Evolutionary conservation across 768 basidiomycete species (phyloP).

Genomic region (Exidia glandulosa): DNA sequence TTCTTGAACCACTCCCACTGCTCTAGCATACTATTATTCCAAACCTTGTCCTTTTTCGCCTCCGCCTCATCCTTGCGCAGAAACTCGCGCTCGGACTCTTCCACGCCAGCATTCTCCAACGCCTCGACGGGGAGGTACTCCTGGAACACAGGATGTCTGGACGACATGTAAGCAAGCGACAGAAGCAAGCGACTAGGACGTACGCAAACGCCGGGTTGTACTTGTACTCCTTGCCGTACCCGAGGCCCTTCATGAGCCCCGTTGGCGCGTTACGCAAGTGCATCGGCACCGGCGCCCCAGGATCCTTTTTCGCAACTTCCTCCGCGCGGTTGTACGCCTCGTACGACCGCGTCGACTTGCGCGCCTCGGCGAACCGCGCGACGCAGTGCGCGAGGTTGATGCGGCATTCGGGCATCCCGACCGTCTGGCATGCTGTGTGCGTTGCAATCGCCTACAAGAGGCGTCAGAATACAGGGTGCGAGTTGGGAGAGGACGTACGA

Average conservation of each 20-base stretch:
- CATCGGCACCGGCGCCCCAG: slow-evolving; percentile 52
- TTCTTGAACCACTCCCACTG: slow-evolving; percentile 47
- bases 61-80: slow-evolving; percentile 30
- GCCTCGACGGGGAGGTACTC: slow-evolving; percentile 41
- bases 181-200: slow-evolving; percentile 12
- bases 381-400: slow-evolving; percentile 71
- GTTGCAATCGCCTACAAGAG: slow-evolving; percentile 44
- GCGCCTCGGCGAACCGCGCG: slow-evolving; percentile 69
- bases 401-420: slow-evolving; percentile 78
- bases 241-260: slow-evolving; percentile 52
- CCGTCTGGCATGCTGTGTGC: slow-evolving; percentile 50
- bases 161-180: neutral
- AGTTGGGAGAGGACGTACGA: slow-evolving; percentile 33
- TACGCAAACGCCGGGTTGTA: slow-evolving; percentile 52
- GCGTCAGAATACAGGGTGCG: neutral
- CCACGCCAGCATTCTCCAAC: neutral
- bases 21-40: slow-evolving; percentile 48
- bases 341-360: slow-evolving; percentile 72
- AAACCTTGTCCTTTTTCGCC: slow-evolving; percentile 37
- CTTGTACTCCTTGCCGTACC: slow-evolving; percentile 51
- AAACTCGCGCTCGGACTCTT: slow-evolving; percentile 32
- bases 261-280: slow-evolving; percentile 73
- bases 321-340: slow-evolving; percentile 65
- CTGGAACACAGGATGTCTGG: slow-evolving; percentile 55
- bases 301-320: slow-evolving; percentile 42